Base-by-base conservation (phyloP, 2,329 filamentous ascomycete species). In the Aspergillus niger region DNA sequence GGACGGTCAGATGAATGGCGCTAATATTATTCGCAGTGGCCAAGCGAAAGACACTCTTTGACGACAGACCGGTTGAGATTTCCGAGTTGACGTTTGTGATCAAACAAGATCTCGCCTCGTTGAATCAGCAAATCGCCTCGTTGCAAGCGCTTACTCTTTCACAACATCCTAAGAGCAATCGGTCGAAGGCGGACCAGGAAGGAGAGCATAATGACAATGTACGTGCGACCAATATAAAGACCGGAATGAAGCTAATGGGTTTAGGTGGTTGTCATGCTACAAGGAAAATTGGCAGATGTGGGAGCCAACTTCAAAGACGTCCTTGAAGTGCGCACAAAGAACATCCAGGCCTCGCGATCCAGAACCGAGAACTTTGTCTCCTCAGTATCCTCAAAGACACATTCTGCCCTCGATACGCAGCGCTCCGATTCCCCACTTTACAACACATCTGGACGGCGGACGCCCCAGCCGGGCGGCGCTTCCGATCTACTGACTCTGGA, bases 171-270 rank as follows among this genome's bases (percentile, higher is more conserved):
- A 84, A 82, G 65, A 75, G 76, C 5, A 79, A 76, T 62, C 78
- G 79, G 43, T 75, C 76, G 53, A 78, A 76, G 66, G 76, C 76
- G 17, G 85, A 87, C 63, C 93, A 97, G 73, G 92, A 97, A 77
- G 92, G 92, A 68, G 93, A 98, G 74, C 96, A 99, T 80, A 97
- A 96, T 82, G 96, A 97, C 79, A 97, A 98, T 73, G 95, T 81
- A 69, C 32, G 78, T 74, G 6, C 61, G 28, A 58, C 1, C 11
- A 11, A 22, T 13, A n/a, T n/a, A 3, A 22, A 8, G 15, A 38
- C 30, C n/a, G 24, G 28, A 26, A n/a, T 7, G 28, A 54, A 13
- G 47, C 67, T 73, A 64, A 74, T 4, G 52, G 28, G 20, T 20
- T 20, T 17, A 80, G 79, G 79, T 98, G 32, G 91, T 97, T 3